A percentile compares a stretch with the other conserved stretches of the same genome.
Conservation (phyloP, 257 asterid genomes). For the Scutellaria baicalensis region DNA sequence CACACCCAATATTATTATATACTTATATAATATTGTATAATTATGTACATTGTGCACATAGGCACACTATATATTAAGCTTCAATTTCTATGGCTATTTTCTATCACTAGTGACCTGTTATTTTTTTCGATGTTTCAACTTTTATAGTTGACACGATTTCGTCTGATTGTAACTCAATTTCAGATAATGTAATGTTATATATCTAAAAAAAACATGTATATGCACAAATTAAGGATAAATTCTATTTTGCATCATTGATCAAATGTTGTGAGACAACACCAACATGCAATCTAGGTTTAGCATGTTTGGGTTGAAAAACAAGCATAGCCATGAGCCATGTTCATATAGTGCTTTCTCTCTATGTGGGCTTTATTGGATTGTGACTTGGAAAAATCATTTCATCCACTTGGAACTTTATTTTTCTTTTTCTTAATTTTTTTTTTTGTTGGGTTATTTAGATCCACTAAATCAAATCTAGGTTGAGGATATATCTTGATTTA, state of each 20-base stretch:
- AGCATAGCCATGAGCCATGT: conserved; percentile 31
- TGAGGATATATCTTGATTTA: neutral
- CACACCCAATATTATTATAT: no score
- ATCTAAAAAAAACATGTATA: no score
- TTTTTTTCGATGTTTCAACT: no score
- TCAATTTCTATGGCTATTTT: no score
- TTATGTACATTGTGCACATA: no score
- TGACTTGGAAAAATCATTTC: conserved; percentile 26
- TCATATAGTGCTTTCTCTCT: conserved; percentile 8
- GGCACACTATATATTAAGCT: no score
- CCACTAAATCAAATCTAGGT: conserved; percentile 18
- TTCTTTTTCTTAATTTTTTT: neutral
- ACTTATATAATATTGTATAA: no score
- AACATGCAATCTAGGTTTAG: conserved; percentile 15
- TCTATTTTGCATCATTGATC: neutral
- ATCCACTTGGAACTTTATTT: conserved; percentile 14
- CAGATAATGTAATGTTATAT: no score
- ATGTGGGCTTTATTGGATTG: conserved; percentile 21
- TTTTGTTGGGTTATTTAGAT: neutral
- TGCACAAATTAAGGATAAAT: no score
- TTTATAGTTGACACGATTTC: no score
- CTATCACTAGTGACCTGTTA: no score
- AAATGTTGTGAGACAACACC: conserved; percentile 19
- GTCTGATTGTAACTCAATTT: no score
- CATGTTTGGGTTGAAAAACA: neutral